Conservation (phyloP, 805 yeast species). For the Myxozyma monticola region DNA sequence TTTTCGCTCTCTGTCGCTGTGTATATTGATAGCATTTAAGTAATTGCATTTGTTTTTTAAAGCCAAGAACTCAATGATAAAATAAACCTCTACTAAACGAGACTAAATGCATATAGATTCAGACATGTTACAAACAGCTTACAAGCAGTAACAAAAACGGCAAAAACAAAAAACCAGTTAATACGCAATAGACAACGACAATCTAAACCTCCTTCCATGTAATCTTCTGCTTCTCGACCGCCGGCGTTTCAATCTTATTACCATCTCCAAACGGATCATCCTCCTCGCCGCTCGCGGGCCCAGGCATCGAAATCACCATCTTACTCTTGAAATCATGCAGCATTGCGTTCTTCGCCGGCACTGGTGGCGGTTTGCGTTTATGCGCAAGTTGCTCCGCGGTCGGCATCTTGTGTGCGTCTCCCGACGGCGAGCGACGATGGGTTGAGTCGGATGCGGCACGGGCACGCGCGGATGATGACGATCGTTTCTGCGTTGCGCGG, state of each 20-base stretch:
- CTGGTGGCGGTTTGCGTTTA: slow-evolving; percentile 32
- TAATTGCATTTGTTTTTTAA: too few relatives aligned
- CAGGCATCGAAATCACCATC: slow-evolving; percentile 8
- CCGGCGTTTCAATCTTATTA: slow-evolving; percentile 36
- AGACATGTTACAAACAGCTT: too few relatives aligned
- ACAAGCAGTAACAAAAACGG: too few relatives aligned
- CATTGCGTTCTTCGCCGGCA: slow-evolving; percentile 31
- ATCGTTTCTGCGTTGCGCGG: slow-evolving; percentile 3
- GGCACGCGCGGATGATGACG: slow-evolving; percentile 2
- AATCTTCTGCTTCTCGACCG: slow-evolving; percentile 17
- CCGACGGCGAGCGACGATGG: slow-evolving; percentile 13
- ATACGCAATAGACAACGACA: not conserved
- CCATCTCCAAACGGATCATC: slow-evolving; percentile 56
- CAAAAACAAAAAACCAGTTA: not conserved
- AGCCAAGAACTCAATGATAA: too few relatives aligned
- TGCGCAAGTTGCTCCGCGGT: slow-evolving; percentile 29
- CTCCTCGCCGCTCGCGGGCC: slow-evolving; percentile 29
- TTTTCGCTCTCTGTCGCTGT: too few relatives aligned
- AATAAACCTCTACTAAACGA: too few relatives aligned
- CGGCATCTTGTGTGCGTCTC: slow-evolving; percentile 6
- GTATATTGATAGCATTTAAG: too few relatives aligned
- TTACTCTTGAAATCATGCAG: slow-evolving; percentile 24
- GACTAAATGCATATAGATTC: too few relatives aligned
- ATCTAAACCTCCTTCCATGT: slow-evolving; percentile 19
- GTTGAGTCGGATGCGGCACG: not conserved